phyloP scores from a whole-genome alignment of 2,329 filamentous ascomycete genomes.

The Penicillium digitatum region DNA sequence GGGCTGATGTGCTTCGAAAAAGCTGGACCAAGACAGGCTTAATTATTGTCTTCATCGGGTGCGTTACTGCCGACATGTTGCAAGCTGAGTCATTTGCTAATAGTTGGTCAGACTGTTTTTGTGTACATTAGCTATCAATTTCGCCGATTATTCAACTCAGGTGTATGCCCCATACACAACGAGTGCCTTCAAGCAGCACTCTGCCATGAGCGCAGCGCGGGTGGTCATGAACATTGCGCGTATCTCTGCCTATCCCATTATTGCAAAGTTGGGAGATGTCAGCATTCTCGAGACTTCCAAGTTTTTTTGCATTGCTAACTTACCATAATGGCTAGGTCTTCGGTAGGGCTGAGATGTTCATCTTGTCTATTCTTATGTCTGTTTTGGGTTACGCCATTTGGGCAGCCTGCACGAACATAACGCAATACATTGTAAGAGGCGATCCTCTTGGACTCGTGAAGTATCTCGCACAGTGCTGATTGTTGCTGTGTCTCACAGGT shows the following conservation, averaged over 20 bases:
- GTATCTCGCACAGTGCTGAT: background rate
- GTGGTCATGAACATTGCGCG: constrained; percentile 25
- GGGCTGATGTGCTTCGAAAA: constrained; percentile 18
- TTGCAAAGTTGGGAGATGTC: constrained; percentile 27
- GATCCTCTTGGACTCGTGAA: constrained; percentile 28
- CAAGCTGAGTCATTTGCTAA: background rate
- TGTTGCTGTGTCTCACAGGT: constrained; percentile 32
- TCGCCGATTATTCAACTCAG: constrained; percentile 21
- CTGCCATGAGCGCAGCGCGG: constrained; percentile 21
- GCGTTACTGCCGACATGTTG: background rate
- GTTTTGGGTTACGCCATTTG: constrained; percentile 57
- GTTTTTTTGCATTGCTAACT: background rate
- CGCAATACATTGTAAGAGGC: constrained; percentile 31
- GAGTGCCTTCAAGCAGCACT: constrained; percentile 25
- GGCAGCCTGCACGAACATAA: constrained; percentile 53
- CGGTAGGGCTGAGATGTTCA: constrained; percentile 58
- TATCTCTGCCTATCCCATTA: constrained; percentile 26
- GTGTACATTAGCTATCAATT: constrained; percentile 19
- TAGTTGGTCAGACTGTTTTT: constrained; percentile 14
- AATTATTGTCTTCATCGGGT: constrained; percentile 20
- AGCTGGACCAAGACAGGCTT: constrained; percentile 20
- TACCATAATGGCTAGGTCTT: constrained; percentile 44
- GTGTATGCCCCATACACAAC: constrained; percentile 24
- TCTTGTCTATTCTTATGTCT: constrained; percentile 52
- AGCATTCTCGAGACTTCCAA: background rate